Conservation (phyloP, 2,329 filamentous ascomycete genomes). For the Macrophomina tecta region DNA sequence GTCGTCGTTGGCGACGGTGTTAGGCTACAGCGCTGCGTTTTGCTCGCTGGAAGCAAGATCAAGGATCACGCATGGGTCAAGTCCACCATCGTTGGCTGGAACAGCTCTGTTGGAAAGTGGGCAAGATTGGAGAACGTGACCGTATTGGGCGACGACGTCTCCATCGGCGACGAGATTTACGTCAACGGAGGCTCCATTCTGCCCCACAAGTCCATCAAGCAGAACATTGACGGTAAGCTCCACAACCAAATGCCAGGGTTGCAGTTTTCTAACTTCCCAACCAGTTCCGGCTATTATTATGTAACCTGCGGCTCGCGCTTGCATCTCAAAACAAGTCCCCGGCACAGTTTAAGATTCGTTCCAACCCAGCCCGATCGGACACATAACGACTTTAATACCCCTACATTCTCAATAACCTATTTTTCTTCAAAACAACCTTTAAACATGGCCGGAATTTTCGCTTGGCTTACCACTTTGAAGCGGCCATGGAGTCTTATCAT, state of each 20-base stretch:
- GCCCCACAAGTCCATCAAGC: constrained; percentile 98
- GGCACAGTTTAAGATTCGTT: constrained; percentile 8
- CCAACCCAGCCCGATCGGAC: constrained; percentile 10
- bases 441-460: not conserved
- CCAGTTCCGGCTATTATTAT: constrained; percentile 55
- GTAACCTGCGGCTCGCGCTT: constrained; percentile 38
- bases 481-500: constrained; percentile 17
- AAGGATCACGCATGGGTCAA: constrained; percentile 99
- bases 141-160: constrained; percentile 97
- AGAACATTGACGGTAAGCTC: constrained; percentile 77
- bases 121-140: constrained; percentile 96
- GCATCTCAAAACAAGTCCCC: not conserved
- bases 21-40: constrained; percentile 87
- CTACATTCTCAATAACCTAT: constrained; percentile 3
- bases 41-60: constrained; percentile 88
- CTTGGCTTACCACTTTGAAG: not conserved
- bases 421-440: not conserved
- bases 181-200: constrained; percentile 96
- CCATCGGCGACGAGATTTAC: constrained; percentile 97
- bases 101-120: constrained; percentile 94
- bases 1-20: constrained; percentile 94
- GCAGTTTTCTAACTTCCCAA: not conserved
- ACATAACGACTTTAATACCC: constrained; percentile 27
- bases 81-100: constrained; percentile 95
- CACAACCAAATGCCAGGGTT: not conserved